Evolutionary conservation across 345 rosid genomes (phyloP), one percentile per base, ranked within the genome.

Genomic region (Clausena lansium): DNA sequence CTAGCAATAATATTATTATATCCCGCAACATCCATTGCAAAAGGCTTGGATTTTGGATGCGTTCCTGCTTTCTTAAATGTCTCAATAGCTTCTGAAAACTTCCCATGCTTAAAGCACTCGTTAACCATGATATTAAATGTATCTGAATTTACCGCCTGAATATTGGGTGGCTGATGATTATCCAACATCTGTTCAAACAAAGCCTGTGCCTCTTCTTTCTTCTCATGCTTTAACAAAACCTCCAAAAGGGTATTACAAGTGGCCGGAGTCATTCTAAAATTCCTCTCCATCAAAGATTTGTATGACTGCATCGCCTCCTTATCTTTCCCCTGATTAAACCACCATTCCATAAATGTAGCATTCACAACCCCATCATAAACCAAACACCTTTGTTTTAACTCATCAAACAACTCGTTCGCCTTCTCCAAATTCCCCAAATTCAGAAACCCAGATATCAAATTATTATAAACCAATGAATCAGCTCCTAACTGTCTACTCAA

Each of bases 401-500:
- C 99, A 82, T 89, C 92, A 41, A 94, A 97, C 76, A 97, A 85
- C 82, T 94, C 98, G 63, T 90, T 89, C 0, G 99, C 99, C 89
- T 89, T 94, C 55, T 88, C 91, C 78, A 91, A 76, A 68, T 94
- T 91, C 38, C 89, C 99, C 85, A 87, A 77, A 17, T 90, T 90
- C 85, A 97, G 81, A 62, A 84, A 97, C 38, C 97, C 99, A 19
- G 80, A 83, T 13, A 97, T 91, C 80, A 97, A 75, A 76, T 93
- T 97, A 50, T 89, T 94, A 79, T 88, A 97, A 15, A 94, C 98
- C 79, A 89, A 61, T 0, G 99, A 94, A 85, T 94, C 99, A 0
- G 99, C 98, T 24, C 98, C 99, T n/a, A 89, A 94, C 39, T 98
- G 98, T 83, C 86, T 94, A 68, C 81, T 85, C 88, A 97, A 81